These are phyloP conservation scores for Articulospora tetracladia DNA, from an alignment of 495 filamentous ascomycete species.

Conservation along the genomic window DNA sequence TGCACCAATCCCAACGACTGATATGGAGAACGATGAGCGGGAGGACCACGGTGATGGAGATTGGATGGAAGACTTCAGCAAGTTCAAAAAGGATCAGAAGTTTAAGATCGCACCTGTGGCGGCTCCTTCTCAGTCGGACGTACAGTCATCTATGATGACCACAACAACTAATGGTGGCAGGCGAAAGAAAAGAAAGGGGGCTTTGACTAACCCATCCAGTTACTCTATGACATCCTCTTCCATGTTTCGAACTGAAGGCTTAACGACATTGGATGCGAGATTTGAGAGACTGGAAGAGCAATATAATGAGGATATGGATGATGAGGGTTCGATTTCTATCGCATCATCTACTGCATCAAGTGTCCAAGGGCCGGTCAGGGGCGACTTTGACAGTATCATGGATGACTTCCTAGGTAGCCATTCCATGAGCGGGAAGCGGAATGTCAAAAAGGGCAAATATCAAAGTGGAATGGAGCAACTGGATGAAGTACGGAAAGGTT, in stretches of 20 bases:
- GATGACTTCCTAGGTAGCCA: slow-evolving; percentile 88
- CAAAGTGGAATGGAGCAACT: slow-evolving; percentile 80
- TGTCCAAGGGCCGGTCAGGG: slow-evolving; percentile 52
- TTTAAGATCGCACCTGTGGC: slow-evolving; percentile 34
- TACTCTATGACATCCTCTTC: slow-evolving; percentile 98
- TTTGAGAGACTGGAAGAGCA: slow-evolving; percentile 88
- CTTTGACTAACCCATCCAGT: slow-evolving; percentile 78
- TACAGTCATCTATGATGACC: slow-evolving; percentile 75
- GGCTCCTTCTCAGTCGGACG: slow-evolving; percentile 45
- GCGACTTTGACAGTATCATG: slow-evolving; percentile 83
- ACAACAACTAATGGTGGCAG: slow-evolving; percentile 70
- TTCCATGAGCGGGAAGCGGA: slow-evolving; percentile 71
- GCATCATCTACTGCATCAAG: slow-evolving; percentile 44
- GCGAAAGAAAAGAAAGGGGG: slow-evolving; percentile 86
- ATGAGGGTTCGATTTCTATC: slow-evolving; percentile 38
- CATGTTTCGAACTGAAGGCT: slow-evolving; percentile 82
- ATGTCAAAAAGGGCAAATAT: slow-evolving; percentile 78
- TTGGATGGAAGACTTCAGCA: slow-evolving; percentile 87
- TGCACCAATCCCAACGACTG: slow-evolving; percentile 35
- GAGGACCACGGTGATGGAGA: slow-evolving; percentile 46
- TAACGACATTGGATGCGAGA: slow-evolving; percentile 77
- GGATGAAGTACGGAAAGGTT: slow-evolving; percentile 79
- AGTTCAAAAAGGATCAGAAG: slow-evolving; percentile 78
- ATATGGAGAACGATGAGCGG: slow-evolving; percentile 42
- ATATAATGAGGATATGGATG: slow-evolving; percentile 74